phyloP scores from a whole-genome alignment of 768 basidiomycete species.

The Gloeopeniophorella convolvens region DNA sequence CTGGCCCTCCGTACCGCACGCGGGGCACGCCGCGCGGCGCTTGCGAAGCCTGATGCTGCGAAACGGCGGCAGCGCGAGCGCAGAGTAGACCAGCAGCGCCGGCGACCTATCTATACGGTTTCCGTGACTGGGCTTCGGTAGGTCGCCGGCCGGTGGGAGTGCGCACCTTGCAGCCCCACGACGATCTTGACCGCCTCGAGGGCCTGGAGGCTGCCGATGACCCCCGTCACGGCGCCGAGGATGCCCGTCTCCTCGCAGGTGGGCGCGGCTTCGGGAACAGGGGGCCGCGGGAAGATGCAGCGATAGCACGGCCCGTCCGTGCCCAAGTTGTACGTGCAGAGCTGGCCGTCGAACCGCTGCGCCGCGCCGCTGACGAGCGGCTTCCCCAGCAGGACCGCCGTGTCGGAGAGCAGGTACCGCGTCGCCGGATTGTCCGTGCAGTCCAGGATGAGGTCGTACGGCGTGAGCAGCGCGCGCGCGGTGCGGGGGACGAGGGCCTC shows the following conservation, averaged over 20 bases:
- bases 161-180: slow-evolving; percentile 56
- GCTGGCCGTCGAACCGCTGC: slow-evolving; percentile 75
- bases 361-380: slow-evolving; percentile 93
- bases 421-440: slow-evolving; percentile 94
- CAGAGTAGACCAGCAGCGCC: slow-evolving; percentile 67
- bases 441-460: slow-evolving; percentile 79
- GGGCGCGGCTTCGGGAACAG: slow-evolving; percentile 54
- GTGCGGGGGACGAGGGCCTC: slow-evolving; percentile 54
- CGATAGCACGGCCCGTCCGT: slow-evolving; percentile 83
- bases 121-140: no score
- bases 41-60: slow-evolving; percentile 76
- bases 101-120: slow-evolving; percentile 47
- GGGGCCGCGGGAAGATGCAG: slow-evolving; percentile 83
- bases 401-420: slow-evolving; percentile 89
- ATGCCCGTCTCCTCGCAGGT: slow-evolving; percentile 88
- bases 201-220: slow-evolving; percentile 87
- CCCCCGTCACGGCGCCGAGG: slow-evolving; percentile 80
- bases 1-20: slow-evolving; percentile 57
- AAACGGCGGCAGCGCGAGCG: slow-evolving; percentile 64
- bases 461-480: slow-evolving; percentile 50
- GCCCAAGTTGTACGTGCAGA: slow-evolving; percentile 68
- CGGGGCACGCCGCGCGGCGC: slow-evolving; percentile 62
- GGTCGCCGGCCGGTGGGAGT: no score
- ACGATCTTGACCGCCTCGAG: slow-evolving; percentile 81
- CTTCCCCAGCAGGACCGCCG: slow-evolving; percentile 64